phyloP scores from a whole-genome alignment of 306 rosid species.

The Lithocarpus polystachyus region DNA sequence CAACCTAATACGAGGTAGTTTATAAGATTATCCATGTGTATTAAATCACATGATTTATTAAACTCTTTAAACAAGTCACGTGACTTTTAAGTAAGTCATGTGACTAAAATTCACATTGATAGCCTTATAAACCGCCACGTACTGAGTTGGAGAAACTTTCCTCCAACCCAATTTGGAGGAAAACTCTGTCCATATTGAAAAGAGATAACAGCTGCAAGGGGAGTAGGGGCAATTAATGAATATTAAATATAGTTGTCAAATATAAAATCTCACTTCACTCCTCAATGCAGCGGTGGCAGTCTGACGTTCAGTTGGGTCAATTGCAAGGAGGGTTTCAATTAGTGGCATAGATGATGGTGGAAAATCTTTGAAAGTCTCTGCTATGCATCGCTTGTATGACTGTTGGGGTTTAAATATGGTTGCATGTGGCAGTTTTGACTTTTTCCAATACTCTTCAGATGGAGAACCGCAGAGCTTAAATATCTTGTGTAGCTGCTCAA shows the following conservation, averaged over 20 bases:
- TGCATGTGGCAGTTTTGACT: constrained; percentile 81
- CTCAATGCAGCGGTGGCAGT: constrained; percentile 78
- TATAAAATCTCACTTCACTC: constrained; percentile 69
- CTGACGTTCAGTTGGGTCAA: constrained; percentile 78
- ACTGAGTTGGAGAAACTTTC: no score
- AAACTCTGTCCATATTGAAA: no score
- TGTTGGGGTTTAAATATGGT: constrained; percentile 87
- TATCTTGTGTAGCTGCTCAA: constrained; percentile 92
- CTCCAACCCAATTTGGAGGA: no score
- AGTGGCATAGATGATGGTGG: constrained; percentile 76
- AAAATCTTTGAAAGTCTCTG: constrained; percentile 70
- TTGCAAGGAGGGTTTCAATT: constrained; percentile 74
- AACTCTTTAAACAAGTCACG: no score
- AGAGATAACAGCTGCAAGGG: no score
- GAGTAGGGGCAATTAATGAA: constrained; percentile 1
- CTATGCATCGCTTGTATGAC: constrained; percentile 76
- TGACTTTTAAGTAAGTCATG: no score
- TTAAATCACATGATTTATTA: no score
- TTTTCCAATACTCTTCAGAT: constrained; percentile 87
- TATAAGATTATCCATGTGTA: no score
- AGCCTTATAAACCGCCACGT: no score
- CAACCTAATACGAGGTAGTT: no score
- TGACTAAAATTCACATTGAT: no score
- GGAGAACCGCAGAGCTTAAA: constrained; percentile 95
- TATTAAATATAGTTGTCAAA: constrained; percentile 9